phyloP scores from a whole-genome alignment of 208 protist genomes.

The Acanthamoeba quina region DNA sequence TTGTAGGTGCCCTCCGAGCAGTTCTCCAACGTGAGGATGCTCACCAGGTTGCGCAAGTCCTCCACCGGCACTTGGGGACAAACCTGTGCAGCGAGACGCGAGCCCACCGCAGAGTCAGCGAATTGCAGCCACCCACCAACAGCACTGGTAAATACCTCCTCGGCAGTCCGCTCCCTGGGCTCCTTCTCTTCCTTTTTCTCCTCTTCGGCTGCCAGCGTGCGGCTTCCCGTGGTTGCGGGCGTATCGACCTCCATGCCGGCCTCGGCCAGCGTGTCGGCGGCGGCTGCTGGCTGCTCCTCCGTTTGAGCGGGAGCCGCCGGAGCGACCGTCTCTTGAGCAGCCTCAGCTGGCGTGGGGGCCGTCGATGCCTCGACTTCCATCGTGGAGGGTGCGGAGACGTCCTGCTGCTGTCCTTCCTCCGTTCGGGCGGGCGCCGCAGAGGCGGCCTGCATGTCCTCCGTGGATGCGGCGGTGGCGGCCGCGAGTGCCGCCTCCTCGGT shows the following conservation, averaged over 20 bases:
- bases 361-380: neutral
- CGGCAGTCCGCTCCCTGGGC: slow-evolving; percentile 12
- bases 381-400: neutral
- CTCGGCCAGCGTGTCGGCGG: neutral
- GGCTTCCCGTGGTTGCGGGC: neutral
- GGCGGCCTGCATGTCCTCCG: neutral
- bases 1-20: slow-evolving; percentile 67
- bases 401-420: neutral
- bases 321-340: neutral
- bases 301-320: too few relatives aligned
- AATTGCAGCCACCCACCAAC: neutral
- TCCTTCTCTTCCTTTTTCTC: slow-evolving; percentile 16
- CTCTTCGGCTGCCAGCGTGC: neutral
- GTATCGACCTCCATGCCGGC: slow-evolving; percentile 9
- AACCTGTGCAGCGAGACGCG: neutral
- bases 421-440: neutral
- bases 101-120: neutral
- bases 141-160: slow-evolving; percentile 30
- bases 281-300: neutral
- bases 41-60: slow-evolving; percentile 64
- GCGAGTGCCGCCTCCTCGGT: neutral
- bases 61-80: slow-evolving; percentile 48
- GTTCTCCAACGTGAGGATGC: slow-evolving; percentile 59
- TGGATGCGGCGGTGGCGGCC: neutral
- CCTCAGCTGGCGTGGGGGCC: neutral